Base-by-base conservation (phyloP, 139 green algal genomes). In the Chlamydomonas incerta region DNA sequence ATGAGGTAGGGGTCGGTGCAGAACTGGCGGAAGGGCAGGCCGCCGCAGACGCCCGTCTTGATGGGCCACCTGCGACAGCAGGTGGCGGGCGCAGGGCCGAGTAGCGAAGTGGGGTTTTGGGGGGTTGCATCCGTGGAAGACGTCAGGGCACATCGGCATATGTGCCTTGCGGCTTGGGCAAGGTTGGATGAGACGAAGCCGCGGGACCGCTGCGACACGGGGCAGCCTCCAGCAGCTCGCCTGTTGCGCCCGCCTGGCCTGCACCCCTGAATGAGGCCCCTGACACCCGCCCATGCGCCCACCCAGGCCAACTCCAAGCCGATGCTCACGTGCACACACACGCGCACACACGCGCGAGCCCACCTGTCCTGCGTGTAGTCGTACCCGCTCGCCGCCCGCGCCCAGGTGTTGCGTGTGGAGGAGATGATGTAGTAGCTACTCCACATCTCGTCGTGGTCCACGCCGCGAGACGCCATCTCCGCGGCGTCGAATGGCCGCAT, bases 321-420 rank as follows among this genome's bases (percentile, higher is more conserved):
- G 10, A 24, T 24, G 57, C 57, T 9, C 6, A 26, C 57, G 10
- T 63, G 57, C 57, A 9, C 57, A 63, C 57, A 63, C 6, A 8
- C 5, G 41, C 41, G 8, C 41, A 5, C 8, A 8, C 14, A 3
- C n/a, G n/a, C 35, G 8, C n/a, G 5, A 34, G 2, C 72, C 9
- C 47, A 86, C 80, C 80, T 79, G 80, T 86, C 80, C 35, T 70
- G 80, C 11, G 68, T 79, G 55, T 86, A 86, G 26, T 86, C 80
- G 37, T 72, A 86, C 14, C 80, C 80, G 35, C 80, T 86, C 34
- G 68, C 80, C 24, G 80, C 80, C 0, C 80, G 68, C 31, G 80
- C 80, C 67, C 67, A 86, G n/a, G 80, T 69, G 68, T 86, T 86
- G 52, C 80, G 80, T 0, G 68, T 79, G 1, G 80, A 80, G 26